Base-by-base conservation (phyloP, 495 filamentous ascomycete genomes). In the Podospora pseudocomata region DNA sequence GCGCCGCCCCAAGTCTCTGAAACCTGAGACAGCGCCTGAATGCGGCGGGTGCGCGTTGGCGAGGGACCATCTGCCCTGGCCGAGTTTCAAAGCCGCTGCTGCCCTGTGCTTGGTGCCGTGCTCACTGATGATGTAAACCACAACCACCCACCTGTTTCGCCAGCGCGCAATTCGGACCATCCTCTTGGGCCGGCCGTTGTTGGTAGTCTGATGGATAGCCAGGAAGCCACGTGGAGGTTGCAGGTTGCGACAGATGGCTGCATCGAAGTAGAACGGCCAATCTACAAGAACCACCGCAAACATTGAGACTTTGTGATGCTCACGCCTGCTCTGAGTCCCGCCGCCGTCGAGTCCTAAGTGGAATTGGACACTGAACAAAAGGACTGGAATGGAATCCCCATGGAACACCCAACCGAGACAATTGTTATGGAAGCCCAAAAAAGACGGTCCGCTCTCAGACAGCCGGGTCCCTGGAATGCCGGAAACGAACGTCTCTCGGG, bases 1-100 rank as follows among this genome's bases (percentile, higher is more conserved):
- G 34, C 23, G 23, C 23, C 34, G 6, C 11, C 11, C 34, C 39
- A 49, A 49, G 39, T 49, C 39, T 49, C 39, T 49, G 39, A 49
- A 49, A 49, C 27, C 27, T 49, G 65, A 34, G 57, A 58, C 65
- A 44, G 55, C 19, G 66, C 39, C 49, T 71, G 49, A 34, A 66
- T 44, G 63, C 63, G 69, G 69, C 69, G 62, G 44, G 62, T 57
- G 49, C 63, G 32, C 64, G 30, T 26, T 59, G 68, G 49, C 64
- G 68, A 11, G 23, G 61, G 57, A 67, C 60, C 39, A 3, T 49
- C 39, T 49, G 65, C 60, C 65, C 34, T 65, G 55, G n/a, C 39
- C n/a, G 55, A 23, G 68, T 70, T 70, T 67, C 68, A 70, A 60
- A 60, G 64, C 58, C 26, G 57, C 58, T 34, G 57, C 67, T 26